These are phyloP conservation scores for Auriscalpium vulgare DNA, from an alignment of 768 basidiomycete genomes.

Conservation along the genomic window DNA sequence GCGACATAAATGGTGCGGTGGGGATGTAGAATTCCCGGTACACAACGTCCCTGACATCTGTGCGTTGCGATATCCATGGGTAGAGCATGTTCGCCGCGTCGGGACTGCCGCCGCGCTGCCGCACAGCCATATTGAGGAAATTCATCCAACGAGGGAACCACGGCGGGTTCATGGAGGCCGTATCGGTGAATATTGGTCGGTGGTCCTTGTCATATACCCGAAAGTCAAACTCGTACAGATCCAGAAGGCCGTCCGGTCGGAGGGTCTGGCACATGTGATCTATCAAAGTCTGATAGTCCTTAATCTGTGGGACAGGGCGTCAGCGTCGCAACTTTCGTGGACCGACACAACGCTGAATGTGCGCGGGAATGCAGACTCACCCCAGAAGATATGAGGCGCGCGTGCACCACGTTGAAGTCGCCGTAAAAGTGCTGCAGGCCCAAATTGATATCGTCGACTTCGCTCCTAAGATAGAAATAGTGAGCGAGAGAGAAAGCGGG, in stretches of 20 bases:
- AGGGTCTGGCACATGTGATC: constrained; percentile 61
- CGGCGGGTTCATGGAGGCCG: constrained; percentile 37
- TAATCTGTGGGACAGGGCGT: constrained; percentile 39
- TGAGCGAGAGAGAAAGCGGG: background rate
- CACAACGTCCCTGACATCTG: constrained; percentile 50
- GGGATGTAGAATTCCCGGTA: constrained; percentile 59
- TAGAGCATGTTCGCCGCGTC: constrained; percentile 53
- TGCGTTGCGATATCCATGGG: constrained; percentile 46
- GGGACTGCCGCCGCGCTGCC: constrained; percentile 48
- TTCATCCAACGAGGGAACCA: constrained; percentile 61
- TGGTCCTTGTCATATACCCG: constrained; percentile 47
- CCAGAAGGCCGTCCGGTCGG: constrained; percentile 61
- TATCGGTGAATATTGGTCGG: constrained; percentile 33
- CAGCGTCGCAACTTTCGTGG: constrained; percentile 3
- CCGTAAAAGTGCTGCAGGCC: constrained; percentile 78
- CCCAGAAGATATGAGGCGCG: constrained; percentile 63
- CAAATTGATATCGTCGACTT: constrained; percentile 80
- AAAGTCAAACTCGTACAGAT: constrained; percentile 66
- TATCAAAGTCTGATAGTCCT: constrained; percentile 54
- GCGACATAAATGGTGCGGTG: constrained; percentile 39
- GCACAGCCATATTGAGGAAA: constrained; percentile 44
- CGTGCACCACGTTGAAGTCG: constrained; percentile 70
- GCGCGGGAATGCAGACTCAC: constrained; percentile 33
- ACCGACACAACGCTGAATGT: background rate
- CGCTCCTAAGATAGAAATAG: constrained; percentile 42